Evolutionary conservation across 2,329 filamentous ascomycete genomes (phyloP).

Genomic region (Talaromyces sp.): DNA sequence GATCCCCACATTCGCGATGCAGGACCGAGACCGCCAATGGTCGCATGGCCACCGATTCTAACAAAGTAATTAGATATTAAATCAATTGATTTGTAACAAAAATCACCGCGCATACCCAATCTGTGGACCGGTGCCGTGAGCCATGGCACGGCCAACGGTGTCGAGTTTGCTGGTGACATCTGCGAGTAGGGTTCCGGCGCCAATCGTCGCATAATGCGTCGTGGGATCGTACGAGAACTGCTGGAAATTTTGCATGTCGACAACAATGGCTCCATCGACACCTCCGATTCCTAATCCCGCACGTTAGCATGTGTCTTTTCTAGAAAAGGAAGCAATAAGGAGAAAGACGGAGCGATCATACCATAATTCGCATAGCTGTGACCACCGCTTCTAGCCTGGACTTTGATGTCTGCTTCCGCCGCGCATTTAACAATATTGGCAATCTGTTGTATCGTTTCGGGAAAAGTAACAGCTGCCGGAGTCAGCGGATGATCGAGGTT

Average conservation of each 20-base stretch:
- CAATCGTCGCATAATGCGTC: constrained; percentile 29
- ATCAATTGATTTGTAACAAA: no score
- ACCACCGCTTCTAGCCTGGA: constrained; percentile 49
- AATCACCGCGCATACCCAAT: constrained; percentile 28
- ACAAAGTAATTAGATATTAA: no score
- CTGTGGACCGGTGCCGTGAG: constrained; percentile 35
- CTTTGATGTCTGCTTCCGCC: constrained; percentile 35
- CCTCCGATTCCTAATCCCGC: constrained; percentile 27
- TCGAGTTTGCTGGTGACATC: constrained; percentile 27
- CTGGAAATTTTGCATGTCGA: constrained; percentile 13
- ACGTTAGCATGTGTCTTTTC: not conserved
- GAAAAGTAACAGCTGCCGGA: constrained; percentile 29
- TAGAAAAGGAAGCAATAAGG: not conserved
- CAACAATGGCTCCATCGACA: constrained; percentile 20
- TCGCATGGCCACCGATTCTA: constrained; percentile 33
- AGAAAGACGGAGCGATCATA: constrained; percentile 12
- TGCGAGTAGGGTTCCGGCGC: constrained; percentile 28
- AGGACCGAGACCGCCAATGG: constrained; percentile 33
- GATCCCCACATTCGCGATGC: constrained; percentile 48
- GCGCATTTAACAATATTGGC: constrained; percentile 45
- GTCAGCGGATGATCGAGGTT: constrained; percentile 26
- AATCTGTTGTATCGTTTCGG: constrained; percentile 35
- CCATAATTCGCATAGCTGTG: constrained; percentile 52
- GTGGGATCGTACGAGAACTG: constrained; percentile 25
- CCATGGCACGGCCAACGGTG: constrained; percentile 28